A percentile compares a stretch with the other conserved stretches of the same genome.
Conservation (phyloP, 2,329 filamentous ascomycete species). For the Colletotrichum lentis region DNA sequence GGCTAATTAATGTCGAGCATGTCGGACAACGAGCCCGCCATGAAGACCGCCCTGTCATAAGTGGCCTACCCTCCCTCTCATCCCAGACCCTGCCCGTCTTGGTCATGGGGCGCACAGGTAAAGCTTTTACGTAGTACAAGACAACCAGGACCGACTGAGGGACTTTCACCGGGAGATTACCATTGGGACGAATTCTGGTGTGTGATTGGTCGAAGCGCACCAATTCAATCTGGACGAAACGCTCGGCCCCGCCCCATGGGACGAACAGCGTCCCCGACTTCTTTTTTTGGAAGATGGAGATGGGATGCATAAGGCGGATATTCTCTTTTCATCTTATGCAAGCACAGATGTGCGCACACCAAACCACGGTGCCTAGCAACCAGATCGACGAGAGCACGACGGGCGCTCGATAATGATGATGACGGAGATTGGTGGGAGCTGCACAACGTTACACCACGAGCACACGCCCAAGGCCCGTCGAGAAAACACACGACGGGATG, state of each 20-base stretch:
- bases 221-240: conserved; percentile 34
- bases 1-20: neutral
- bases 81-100: conserved; percentile 2
- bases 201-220: conserved; percentile 15
- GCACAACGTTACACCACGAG: too few relatives aligned
- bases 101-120: neutral
- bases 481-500: neutral
- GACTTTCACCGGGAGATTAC: conserved; percentile 32
- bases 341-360: neutral
- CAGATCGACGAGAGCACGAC: neutral
- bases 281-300: neutral
- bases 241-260: conserved; percentile 17
- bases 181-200: conserved; percentile 15
- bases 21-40: neutral
- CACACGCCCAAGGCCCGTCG: too few relatives aligned
- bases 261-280: conserved; percentile 30
- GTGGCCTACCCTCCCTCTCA: neutral
- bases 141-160: conserved; percentile 18
- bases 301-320: neutral
- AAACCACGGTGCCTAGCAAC: neutral
- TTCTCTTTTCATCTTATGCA: neutral
- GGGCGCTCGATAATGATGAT: neutral
- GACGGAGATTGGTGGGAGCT: too few relatives aligned
- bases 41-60: conserved; percentile 8
- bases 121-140: too few relatives aligned